Evolutionary conservation across 2,329 filamentous ascomycete species (phyloP).

Genomic region (Sporothrix variecibatus): DNA sequence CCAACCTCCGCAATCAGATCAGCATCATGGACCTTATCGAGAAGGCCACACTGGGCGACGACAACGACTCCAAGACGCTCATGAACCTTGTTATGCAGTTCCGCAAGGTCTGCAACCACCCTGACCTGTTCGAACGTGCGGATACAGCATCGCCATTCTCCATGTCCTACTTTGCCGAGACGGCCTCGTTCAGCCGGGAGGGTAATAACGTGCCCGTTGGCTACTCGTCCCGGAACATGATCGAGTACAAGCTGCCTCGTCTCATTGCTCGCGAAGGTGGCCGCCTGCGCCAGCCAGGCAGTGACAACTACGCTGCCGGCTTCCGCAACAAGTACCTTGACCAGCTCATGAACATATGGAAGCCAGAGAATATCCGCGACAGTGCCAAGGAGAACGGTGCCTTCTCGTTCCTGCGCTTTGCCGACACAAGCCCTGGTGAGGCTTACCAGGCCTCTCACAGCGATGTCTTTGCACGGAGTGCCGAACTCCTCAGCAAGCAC

Average conservation of each 20-base stretch:
- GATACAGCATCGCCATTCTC: conserved; percentile 87
- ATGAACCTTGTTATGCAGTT: conserved; percentile 99
- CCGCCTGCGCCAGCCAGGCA: conserved; percentile 71
- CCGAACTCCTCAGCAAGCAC: conserved; percentile 49
- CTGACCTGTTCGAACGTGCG: conserved; percentile 92
- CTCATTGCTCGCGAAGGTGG: conserved; percentile 82
- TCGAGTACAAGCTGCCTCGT: conserved; percentile 80
- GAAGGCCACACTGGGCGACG: conserved; percentile 91
- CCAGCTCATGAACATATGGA: conserved; percentile 89
- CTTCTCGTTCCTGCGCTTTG: conserved; percentile 90
- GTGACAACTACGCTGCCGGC: conserved; percentile 72
- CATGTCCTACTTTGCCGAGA: conserved; percentile 87
- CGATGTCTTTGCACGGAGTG: conserved; percentile 71
- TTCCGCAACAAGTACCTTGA: conserved; percentile 76
- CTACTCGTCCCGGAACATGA: conserved; percentile 84
- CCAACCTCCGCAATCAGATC: conserved; percentile 91
- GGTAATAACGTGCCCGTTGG: conserved; percentile 75
- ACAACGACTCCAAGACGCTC: conserved; percentile 89
- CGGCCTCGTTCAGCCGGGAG: conserved; percentile 90
- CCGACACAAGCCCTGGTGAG: conserved; percentile 74
- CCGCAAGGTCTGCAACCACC: conserved; percentile 98
- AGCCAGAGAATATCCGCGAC: conserved; percentile 71
- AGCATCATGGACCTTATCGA: conserved; percentile 98
- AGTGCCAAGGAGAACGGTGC: conserved; percentile 62
- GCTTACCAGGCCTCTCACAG: conserved; percentile 68